Evolutionary conservation across 352 stramenopile species (phyloP).

Genomic region (Plasmopara muralis): DNA sequence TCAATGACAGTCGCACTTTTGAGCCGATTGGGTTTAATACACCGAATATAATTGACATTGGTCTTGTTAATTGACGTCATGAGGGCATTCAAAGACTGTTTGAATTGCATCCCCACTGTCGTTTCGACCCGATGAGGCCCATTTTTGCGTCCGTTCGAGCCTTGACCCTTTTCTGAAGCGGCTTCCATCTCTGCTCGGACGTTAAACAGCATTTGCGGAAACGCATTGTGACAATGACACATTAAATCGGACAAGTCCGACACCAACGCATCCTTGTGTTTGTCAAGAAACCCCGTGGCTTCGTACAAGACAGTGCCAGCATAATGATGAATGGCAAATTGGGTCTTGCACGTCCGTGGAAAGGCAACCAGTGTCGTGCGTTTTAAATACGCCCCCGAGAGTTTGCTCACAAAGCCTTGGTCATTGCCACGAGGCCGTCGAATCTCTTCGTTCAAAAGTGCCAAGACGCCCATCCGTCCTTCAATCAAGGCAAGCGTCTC

Average conservation of each 20-base stretch:
- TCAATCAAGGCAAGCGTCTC: slow-evolving; percentile 73
- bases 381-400: slow-evolving; percentile 38
- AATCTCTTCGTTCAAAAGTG: slow-evolving; percentile 85
- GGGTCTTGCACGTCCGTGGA: slow-evolving; percentile 52
- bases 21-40: slow-evolving; percentile 79
- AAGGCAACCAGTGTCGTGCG: slow-evolving; percentile 65
- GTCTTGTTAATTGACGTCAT: slow-evolving; percentile 74
- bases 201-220: slow-evolving; percentile 54
- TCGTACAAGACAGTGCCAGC: slow-evolving; percentile 90
- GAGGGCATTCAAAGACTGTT: slow-evolving; percentile 52
- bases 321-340: slow-evolving; percentile 93
- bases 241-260: slow-evolving; percentile 87
- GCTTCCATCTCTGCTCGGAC: slow-evolving; percentile 33
- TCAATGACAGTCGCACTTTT: slow-evolving; percentile 62
- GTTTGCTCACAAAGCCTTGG: slow-evolving; percentile 57
- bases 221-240: slow-evolving; percentile 39
- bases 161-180: slow-evolving; percentile 16
- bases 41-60: slow-evolving; percentile 76
- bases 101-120: slow-evolving; percentile 81
- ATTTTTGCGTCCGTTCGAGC: slow-evolving; percentile 23
- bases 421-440: slow-evolving; percentile 67
- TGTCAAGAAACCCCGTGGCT: slow-evolving; percentile 88
- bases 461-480: slow-evolving; percentile 63
- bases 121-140: slow-evolving; percentile 23
- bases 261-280: slow-evolving; percentile 91